Conservation (phyloP, 2,329 filamentous ascomycete genomes). For the Pseudocercospora fijiensis region DNA sequence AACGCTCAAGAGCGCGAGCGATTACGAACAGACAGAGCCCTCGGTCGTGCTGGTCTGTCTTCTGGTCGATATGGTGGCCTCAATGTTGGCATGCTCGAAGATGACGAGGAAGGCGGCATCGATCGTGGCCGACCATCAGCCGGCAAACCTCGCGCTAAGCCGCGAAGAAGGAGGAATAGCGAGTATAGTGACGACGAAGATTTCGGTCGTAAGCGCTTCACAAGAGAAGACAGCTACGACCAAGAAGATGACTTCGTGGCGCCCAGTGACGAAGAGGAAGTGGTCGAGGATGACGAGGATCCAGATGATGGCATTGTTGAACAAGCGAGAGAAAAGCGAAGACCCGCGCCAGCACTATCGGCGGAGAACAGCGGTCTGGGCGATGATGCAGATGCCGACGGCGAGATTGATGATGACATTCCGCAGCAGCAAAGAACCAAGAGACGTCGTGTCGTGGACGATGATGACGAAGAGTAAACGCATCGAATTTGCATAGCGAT, state of each 20-base stretch:
- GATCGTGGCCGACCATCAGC: slow-evolving; percentile 30
- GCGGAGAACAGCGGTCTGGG: slow-evolving; percentile 19
- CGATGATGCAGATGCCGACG: slow-evolving; percentile 41
- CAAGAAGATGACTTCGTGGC: slow-evolving; percentile 78
- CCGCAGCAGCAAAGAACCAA: slow-evolving; percentile 40
- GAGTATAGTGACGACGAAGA: slow-evolving; percentile 72
- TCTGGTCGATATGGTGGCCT: slow-evolving; percentile 54
- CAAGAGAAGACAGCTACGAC: slow-evolving; percentile 72
- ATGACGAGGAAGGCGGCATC: slow-evolving; percentile 47
- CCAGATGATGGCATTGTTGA: slow-evolving; percentile 49
- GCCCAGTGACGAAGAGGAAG: slow-evolving; percentile 68
- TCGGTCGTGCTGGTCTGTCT: slow-evolving; percentile 52
- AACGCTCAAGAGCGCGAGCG: slow-evolving; percentile 65
- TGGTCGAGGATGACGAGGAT: slow-evolving; percentile 58
- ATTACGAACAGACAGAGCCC: slow-evolving; percentile 52
- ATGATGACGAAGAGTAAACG: slow-evolving; percentile 50
- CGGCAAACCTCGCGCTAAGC: slow-evolving; percentile 37
- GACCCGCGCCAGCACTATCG: slow-evolving; percentile 21
- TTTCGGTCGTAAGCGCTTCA: slow-evolving; percentile 65
- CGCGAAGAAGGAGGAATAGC: slow-evolving; percentile 41
- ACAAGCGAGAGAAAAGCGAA: slow-evolving; percentile 33
- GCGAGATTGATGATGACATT: slow-evolving; percentile 38
- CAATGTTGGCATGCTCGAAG: slow-evolving; percentile 69
- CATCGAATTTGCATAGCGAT: neutral
- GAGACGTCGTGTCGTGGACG: slow-evolving; percentile 47